Percentiles rank a stretch among this genome's conserved stretches.
Conservation (phyloP, 2,329 filamentous ascomycete species). For the Fusarium irregulare region DNA sequence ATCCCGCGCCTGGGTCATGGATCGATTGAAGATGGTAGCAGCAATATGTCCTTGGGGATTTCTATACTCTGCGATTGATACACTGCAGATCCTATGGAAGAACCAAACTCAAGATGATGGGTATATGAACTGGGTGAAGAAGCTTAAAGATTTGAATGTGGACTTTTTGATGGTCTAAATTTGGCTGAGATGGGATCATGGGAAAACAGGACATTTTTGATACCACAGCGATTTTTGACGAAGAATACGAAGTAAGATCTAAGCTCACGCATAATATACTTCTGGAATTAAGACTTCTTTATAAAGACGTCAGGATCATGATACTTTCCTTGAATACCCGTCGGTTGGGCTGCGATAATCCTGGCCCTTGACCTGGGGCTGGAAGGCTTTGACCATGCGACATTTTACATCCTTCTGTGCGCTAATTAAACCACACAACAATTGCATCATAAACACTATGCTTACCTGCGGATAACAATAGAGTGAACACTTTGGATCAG, state of each 20-base stretch:
- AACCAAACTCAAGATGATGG: constrained; percentile 47
- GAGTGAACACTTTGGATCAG: background rate
- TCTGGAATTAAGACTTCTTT: background rate
- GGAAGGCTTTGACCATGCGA: constrained; percentile 29
- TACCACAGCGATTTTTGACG: constrained; percentile 27
- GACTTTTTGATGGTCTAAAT: constrained; percentile 50
- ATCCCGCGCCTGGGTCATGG: constrained; percentile 60
- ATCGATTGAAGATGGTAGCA: constrained; percentile 55
- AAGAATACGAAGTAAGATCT: constrained; percentile 1
- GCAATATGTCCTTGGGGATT: constrained; percentile 61
- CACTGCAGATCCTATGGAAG: constrained; percentile 57
- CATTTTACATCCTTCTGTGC: background rate
- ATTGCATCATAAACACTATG: background rate
- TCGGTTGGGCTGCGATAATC: constrained; percentile 9
- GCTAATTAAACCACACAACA: background rate
- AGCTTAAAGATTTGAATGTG: constrained; percentile 54
- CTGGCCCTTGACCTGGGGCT: background rate
- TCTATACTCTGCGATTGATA: constrained; percentile 58
- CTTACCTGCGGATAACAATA: too few species aligned
- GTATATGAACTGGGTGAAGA: constrained; percentile 55
- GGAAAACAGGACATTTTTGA: constrained; percentile 34
- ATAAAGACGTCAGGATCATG: background rate
- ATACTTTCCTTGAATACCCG: background rate
- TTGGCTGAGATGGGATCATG: constrained; percentile 31
- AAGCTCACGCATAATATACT: background rate